Base-by-base conservation (phyloP, 371 early-diverging fungal species). In the Lichtheimia ornata region DNA sequence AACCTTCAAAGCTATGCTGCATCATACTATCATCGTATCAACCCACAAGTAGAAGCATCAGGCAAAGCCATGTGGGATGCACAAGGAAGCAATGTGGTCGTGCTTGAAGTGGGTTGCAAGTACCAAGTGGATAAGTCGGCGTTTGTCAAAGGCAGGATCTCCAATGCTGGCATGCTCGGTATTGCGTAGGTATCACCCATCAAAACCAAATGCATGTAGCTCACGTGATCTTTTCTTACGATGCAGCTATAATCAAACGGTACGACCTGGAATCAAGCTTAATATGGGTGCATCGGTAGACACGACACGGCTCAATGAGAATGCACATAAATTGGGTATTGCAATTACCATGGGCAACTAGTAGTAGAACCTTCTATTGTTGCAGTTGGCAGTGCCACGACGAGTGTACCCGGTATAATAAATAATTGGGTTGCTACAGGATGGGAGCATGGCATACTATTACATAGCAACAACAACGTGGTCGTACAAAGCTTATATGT, bases 11-110 rank as follows among this genome's bases (percentile, higher is more conserved):
- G 80, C 67, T 90, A 89, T 80, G 79, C 95, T 65, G 94, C 94
- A 59, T 90, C 95, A 24, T 96, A 94, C 92, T 94, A 89, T 90
- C 98, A 98, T 85, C 91, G 92, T 64, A 92, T 97, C 76, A 90
- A 83, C 74, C 64, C 83, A 58, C 88, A 88, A 56, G 82, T 95
- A 62, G 97, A 98, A 84, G 95, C 94, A 62, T 97, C 95, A 69
- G 94, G 90, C 68, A 91, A 91, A 74, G 96, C 97, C 58, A 74
- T 88, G 69, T 97, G 94, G 91, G 92, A 96, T 83, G 81, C 87
- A 72, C 76, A 91, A 71, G 81, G 85, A 66, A 81, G 81, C 67
- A 82, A 74, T 60, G 75, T 78, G 41, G 96, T 95, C 64, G 83
- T 87, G 63, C 86, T 96, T 58, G 98, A 98, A 82, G 89, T 97